Evolutionary conservation across 179 eudicot species (phyloP).

Genomic region (Amaranthus tricolor): DNA sequence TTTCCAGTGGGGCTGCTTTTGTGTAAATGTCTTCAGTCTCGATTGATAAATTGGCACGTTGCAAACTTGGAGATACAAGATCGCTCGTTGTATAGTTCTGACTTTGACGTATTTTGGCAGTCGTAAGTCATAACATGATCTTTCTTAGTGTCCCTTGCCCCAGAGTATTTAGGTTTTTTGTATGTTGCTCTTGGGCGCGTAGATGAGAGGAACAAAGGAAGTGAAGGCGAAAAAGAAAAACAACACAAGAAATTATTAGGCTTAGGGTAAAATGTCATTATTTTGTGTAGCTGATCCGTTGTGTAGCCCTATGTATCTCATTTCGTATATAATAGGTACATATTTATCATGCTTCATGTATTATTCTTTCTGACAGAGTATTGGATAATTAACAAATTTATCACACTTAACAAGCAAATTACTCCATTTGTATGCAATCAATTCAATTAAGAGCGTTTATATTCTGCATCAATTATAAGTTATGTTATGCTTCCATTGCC

Average conservation of each 20-base stretch:
- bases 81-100: slow-evolving; percentile 83
- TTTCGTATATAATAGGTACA: slow-evolving; percentile 38
- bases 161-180: slow-evolving; percentile 28
- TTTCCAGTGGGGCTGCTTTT: slow-evolving; percentile 76
- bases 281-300: slow-evolving; percentile 38
- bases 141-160: slow-evolving; percentile 24
- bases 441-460: too few relatives aligned
- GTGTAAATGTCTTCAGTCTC: slow-evolving; percentile 86
- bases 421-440: neutral
- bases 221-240: slow-evolving; percentile 14
- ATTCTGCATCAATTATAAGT: too few relatives aligned
- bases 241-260: slow-evolving; percentile 23
- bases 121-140: slow-evolving; percentile 43
- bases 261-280: slow-evolving; percentile 36
- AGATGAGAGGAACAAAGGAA: slow-evolving; percentile 29
- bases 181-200: slow-evolving; percentile 32
- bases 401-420: slow-evolving; percentile 11
- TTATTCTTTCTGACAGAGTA: neutral
- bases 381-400: slow-evolving; percentile 14
- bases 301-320: slow-evolving; percentile 28
- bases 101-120: slow-evolving; percentile 93
- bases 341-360: slow-evolving; percentile 21
- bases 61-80: slow-evolving; percentile 99
- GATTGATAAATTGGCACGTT: slow-evolving; percentile 90
- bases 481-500: too few relatives aligned